Evolutionary conservation across 805 yeast species (phyloP), one percentile per base, ranked within the genome.

Genomic region (Yamadazyma kitorensis): DNA sequence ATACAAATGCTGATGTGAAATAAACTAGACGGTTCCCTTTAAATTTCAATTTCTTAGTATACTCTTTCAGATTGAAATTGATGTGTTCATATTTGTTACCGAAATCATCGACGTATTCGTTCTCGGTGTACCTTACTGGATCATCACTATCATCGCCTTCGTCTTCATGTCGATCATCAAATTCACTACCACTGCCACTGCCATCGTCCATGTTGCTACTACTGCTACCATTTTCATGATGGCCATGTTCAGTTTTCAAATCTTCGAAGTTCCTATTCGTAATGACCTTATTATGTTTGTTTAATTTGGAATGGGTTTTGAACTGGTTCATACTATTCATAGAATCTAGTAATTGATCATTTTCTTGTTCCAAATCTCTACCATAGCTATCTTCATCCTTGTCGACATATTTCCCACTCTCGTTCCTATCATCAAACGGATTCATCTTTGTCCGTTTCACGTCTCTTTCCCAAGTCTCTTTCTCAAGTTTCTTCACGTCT

Each of bases 1-100:
- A 66, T 6, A 67, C 70, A 42, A 66, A 67, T 5, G 68, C 72
- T 3, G 71, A 63, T 6, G 71, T 67, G 49, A 65, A 65, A 44
- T 67, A 66, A 15, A 67, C 71, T 31, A 67, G 45, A 25, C 52
- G 43, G 29, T 48, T 61, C 18, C 72, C 72, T 45, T 66, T 67
- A 47, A 67, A 64, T 31, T 31, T 36, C 8, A 61, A 46, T 27
- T 47, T 47, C 11, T 46, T 39, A 2, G 70, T 62, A 42, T 65
- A 65, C 15, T 42, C 40, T 31, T 52, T 51, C 13, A 57, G 50
- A 40, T 66, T 54, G 35, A 66, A 67, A 41, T 67, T 62, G 6
- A 67, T 45, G 29, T 64, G 61, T 14, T 47, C 55, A 39, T 67
- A 67, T 7, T 31, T 20, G 31, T 63, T 60, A 4, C 70, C 70